These are phyloP conservation scores for Neurospora sp. DNA, from an alignment of 495 filamentous ascomycete genomes.

Conservation along the genomic window DNA sequence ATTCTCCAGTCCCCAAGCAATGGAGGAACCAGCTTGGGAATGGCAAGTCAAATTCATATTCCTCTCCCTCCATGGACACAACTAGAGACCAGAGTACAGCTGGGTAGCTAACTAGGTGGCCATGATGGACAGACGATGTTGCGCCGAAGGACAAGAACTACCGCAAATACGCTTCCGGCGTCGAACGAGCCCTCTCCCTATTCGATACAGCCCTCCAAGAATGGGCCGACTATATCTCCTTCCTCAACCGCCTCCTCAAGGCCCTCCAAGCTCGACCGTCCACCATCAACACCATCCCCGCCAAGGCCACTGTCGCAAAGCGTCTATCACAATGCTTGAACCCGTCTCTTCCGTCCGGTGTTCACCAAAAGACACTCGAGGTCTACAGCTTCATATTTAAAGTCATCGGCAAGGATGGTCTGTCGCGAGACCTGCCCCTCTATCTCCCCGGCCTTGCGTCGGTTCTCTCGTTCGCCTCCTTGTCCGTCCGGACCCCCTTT, in stretches of 20 bases:
- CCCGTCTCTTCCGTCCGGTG: constrained; percentile 83
- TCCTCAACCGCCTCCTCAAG: constrained; percentile 84
- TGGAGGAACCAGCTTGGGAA: constrained; percentile 43
- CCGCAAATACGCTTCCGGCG: constrained; percentile 77
- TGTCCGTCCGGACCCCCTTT: constrained; percentile 75
- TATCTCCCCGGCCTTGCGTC: constrained; percentile 85
- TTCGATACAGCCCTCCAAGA: constrained; percentile 93
- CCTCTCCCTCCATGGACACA: not conserved
- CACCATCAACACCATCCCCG: constrained; percentile 61
- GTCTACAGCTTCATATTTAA: constrained; percentile 85
- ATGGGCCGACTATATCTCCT: constrained; percentile 99
- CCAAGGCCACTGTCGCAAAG: constrained; percentile 76
- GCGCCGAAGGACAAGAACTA: constrained; percentile 81
- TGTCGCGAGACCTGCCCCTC: constrained; percentile 70
- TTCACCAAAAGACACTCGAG: constrained; percentile 97
- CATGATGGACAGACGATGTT: constrained; percentile 40
- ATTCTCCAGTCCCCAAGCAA: constrained; percentile 55
- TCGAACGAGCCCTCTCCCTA: constrained; percentile 78
- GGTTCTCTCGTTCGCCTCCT: constrained; percentile 84
- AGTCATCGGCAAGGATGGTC: constrained; percentile 59
- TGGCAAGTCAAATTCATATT: constrained; percentile 23
- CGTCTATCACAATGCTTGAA: constrained; percentile 92
- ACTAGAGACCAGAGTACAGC: constrained; percentile 14
- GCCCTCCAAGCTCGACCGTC: constrained; percentile 80
- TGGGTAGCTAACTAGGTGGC: not conserved